Evolutionary conservation across 352 stramenopile species (phyloP), one percentile per base, ranked within the genome.

Genomic region (Phytophthora pinifolia): DNA sequence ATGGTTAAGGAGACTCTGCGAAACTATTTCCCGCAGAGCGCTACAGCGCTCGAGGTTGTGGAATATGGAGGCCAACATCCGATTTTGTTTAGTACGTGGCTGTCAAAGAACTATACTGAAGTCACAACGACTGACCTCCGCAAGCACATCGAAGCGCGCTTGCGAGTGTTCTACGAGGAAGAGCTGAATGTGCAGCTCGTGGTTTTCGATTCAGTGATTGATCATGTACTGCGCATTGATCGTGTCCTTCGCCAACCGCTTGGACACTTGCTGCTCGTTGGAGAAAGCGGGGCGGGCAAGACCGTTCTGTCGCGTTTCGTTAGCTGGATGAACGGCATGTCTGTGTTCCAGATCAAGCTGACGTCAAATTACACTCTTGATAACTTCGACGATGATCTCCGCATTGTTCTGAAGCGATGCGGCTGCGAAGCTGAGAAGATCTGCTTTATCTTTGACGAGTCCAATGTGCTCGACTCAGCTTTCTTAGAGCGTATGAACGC

Each of bases 401-500:
- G 98, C 20, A 70, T 94, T 34, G 89, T 99, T 14, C 97, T 99
- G 59, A 97, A 97, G 57, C 77, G 97, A 35, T 97, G 98, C 27
- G 98, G 98, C 25, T 97, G 98, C 54, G 89, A 99, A 54, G 97
- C 96, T 14, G 98, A 99, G 74, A 99, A 98, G 72, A 97, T 99
- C 25, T 99, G 96, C 56, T 99, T 99, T 67, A 99, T 99, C 61
- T 99, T 99, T 76, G 98, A 99, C 66, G 98, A 99, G 72, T 97
- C 87, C 9, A 99, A 99, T 62, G 96, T 98, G 15, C 79, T 99
- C 1, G 89, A 96, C 30, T 97, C 94, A 9, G 97, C 96, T 4
- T 99, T 99, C 69, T 80, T 99, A 62, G 98, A 99, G 70, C 92
- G 97, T 2, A 99, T 99, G 98, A 99, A 99, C 76, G 97, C 98